Base-by-base conservation (phyloP, 1,284 basidiomycete genomes). In the Ustilago xerochloae region DNA sequence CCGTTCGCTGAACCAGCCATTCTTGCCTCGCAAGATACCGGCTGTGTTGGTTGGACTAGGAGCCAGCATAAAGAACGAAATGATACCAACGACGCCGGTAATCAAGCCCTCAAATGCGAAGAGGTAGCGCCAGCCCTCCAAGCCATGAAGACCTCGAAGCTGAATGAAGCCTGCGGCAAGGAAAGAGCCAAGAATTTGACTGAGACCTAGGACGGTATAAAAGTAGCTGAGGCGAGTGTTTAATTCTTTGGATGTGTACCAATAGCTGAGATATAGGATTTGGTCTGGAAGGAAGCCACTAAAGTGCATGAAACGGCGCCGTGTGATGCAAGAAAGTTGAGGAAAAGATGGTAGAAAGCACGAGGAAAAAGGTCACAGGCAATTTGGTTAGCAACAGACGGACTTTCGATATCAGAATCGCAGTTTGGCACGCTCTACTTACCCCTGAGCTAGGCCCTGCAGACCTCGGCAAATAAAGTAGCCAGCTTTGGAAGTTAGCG, bases 161-260 rank as follows among this genome's bases (percentile, higher is more conserved):
- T 74, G 41, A 16, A 77, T 26, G 13, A 80, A 60, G 1, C 65
- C 79, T 2, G 69, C 75, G 0, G 79, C 75, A 3, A 80, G 39
- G 20, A 80, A 50, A 1, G 66, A 52, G 5, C 68, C 64, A 6
- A 79, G 16, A 20, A 79, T 67, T 32, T 77, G 60, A 39, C 63
- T 73, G 15, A 62, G n/a, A 0, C 63, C 63, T 15, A 67, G 41
- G 13, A 65, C 64, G 1, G 63, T 66, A 32, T 73, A 92, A 85
- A 91, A 91, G 46, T 88, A 85, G 0, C 89, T 88, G 7, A 92
- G 85, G 2, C 91, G 88, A 39, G 91, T 83, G 0, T 90, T 90
- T 3, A 92, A 77, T 59, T 86, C 85, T 18, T 66, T 56, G 0
- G 62, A 50, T 1, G 77, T 82, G 67, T 84, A 86, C 72, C 76